A percentile compares a stretch with the other conserved stretches of the same genome.
phyloP scores from a whole-genome alignment of 2,329 filamentous ascomycete species.

The Aspergillus ochraceoroseus region DNA sequence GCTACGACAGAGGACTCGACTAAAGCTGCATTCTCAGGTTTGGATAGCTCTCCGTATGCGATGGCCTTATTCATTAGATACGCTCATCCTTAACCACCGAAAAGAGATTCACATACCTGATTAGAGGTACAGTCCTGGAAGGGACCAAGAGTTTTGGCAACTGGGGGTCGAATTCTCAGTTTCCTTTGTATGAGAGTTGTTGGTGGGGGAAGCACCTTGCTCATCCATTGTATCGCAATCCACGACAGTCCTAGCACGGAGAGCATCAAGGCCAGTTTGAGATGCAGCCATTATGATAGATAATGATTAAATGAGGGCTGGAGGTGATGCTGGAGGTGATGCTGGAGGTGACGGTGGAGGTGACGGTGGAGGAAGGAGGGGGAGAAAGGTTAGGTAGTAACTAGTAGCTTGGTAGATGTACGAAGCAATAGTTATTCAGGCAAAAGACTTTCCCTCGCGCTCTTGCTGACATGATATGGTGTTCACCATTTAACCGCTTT shows the following conservation, averaged over 20 bases:
- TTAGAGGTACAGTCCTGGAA: constrained; percentile 55
- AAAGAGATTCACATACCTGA: constrained; percentile 37
- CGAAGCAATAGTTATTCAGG: too few species aligned
- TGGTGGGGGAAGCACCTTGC: constrained; percentile 36
- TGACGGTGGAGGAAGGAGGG: too few species aligned
- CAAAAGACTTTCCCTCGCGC: too few species aligned
- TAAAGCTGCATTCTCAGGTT: constrained; percentile 35
- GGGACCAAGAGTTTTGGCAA: constrained; percentile 45
- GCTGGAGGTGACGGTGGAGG: too few species aligned
- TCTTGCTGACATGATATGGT: too few species aligned
- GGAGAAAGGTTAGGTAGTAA: too few species aligned
- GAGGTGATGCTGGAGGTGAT: too few species aligned
- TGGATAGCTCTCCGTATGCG: constrained; percentile 47
- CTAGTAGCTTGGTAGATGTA: too few species aligned
- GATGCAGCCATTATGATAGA: constrained; percentile 19
- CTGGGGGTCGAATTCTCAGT: constrained; percentile 25
- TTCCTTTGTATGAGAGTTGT: neutral
- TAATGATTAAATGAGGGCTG: constrained; percentile 1
- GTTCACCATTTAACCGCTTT: too few species aligned
- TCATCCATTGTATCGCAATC: constrained; percentile 52
- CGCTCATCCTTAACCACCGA: neutral
- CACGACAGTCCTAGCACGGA: constrained; percentile 45
- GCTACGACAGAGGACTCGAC: constrained; percentile 21
- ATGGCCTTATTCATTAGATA: constrained; percentile 41
- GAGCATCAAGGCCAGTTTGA: constrained; percentile 37